Evolutionary conservation across 805 yeast species (phyloP).

Genomic region (Lachancea cidri): DNA sequence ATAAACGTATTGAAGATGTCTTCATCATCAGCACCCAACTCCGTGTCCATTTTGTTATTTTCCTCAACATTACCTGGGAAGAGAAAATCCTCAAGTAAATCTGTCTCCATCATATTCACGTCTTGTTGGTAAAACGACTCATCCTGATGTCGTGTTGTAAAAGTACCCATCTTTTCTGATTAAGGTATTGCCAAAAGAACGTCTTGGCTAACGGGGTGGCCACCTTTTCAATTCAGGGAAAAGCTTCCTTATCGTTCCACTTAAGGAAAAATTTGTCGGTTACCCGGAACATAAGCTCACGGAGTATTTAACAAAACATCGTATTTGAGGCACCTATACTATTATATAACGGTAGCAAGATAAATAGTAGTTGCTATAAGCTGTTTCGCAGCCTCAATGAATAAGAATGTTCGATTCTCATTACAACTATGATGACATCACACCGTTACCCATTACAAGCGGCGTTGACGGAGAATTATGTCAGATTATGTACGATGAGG

Average conservation of each 20-base stretch:
- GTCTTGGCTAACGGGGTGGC: neutral
- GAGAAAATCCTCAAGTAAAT: constrained; percentile 26
- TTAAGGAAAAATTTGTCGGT: neutral
- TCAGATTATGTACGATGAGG: constrained; percentile 65
- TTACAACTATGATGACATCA: constrained; percentile 37
- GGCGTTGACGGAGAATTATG: constrained; percentile 41
- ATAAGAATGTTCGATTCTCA: neutral
- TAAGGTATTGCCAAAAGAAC: neutral
- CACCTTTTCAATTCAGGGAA: neutral
- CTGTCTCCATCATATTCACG: constrained; percentile 18
- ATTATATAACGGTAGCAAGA: neutral
- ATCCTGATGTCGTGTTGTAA: neutral
- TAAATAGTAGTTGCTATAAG: neutral
- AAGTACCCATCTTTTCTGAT: neutral
- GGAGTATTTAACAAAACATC: neutral
- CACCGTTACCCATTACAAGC: constrained; percentile 40
- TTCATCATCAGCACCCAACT: constrained; percentile 11
- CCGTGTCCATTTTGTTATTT: constrained; percentile 1
- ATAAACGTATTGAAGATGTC: constrained; percentile 23
- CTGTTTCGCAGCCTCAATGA: neutral
- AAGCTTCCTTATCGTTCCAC: neutral
- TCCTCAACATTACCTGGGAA: constrained; percentile 15
- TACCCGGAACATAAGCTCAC: too few species aligned
- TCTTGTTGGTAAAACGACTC: constrained; percentile 8
- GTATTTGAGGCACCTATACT: neutral